phyloP scores from a whole-genome alignment of 1,284 basidiomycete species.

The Ustilago lituana region DNA sequence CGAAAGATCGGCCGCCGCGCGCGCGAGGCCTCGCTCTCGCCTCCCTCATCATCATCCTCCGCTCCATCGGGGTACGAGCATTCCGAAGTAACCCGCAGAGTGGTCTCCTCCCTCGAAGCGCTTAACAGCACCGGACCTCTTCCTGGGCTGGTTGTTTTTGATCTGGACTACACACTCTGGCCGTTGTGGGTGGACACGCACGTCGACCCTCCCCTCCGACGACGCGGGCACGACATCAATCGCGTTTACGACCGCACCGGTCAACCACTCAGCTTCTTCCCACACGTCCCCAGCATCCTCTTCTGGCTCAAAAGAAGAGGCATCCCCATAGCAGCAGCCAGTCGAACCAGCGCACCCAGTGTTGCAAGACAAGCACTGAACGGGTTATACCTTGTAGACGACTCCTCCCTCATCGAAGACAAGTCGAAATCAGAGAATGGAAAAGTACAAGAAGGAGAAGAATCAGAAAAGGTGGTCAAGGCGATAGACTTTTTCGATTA shows the following conservation, averaged over 20 bases:
- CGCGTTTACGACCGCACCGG: conserved; percentile 51
- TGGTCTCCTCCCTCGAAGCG: conserved; percentile 14
- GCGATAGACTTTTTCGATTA: conserved; percentile 58
- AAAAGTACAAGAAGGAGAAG: background rate
- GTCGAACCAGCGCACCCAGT: conserved; percentile 56
- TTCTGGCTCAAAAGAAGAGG: conserved; percentile 38
- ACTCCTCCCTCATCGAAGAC: conserved; percentile 5
- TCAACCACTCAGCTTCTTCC: conserved; percentile 54
- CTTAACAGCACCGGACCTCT: conserved; percentile 14
- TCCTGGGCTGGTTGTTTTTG: conserved; percentile 60
- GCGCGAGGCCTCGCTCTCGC: background rate
- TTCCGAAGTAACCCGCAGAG: background rate
- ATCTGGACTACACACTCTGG: conserved; percentile 65
- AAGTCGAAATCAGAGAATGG: background rate
- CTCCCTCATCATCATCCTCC: conserved; percentile 3
- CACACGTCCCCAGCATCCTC: conserved; percentile 60
- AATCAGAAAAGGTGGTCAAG: conserved; percentile 22
- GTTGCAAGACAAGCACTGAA: conserved; percentile 61
- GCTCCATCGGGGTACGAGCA: conserved; percentile 1
- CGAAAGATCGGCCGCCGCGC: conserved; percentile 23
- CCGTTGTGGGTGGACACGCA: conserved; percentile 64
- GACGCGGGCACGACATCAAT: conserved; percentile 48
- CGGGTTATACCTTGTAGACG: conserved; percentile 45
- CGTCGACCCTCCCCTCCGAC: conserved; percentile 54
- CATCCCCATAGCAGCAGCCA: conserved; percentile 56